Evolutionary conservation across 1,284 basidiomycete genomes (phyloP), one percentile per base, ranked within the genome.

Genomic region (Mycocalia duriaeana): DNA sequence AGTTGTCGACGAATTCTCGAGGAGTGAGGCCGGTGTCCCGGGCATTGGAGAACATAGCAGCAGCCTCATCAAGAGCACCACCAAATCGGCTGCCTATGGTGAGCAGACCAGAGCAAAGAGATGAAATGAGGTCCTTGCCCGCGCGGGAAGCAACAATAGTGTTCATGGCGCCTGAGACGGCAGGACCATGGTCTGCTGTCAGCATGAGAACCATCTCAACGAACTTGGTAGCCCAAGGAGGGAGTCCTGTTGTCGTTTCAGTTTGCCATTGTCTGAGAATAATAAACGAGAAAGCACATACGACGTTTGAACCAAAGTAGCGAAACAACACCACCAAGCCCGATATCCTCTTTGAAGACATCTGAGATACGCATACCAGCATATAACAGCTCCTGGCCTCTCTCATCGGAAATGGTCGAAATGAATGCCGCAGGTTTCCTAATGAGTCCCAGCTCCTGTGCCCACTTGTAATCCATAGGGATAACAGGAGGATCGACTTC

Each of bases 391-490:
- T 99, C 96, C 68, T 97, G 94, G 3, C 95, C 95, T 65, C 95
- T 91, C 79, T 99, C 96, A 73, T 99, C 96, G 50, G 94, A 97
- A 71, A 99, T 99, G 57, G 96, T 98, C 45, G 94, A 97, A 76
- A 99, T 98, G 80, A 99, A 99, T 11, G 95, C 94, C 38, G 95
- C 94, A 35, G 95, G 95, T 76, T 98, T 98, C 65, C 95, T 89
- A 69, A 99, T 94, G 67, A 98, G 86, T 50, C 95, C 95, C 50
- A 98, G 87, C 75, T 98, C 95, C 60, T 91, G 87, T 38, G 95
- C 95, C 95, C 95, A 98, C 78, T 98, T 96, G 88, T 98, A 99
- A 76, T 99, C 95, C 91, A 98, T 95, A 23, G 95, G 95, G 66
- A 98, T 98, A 55, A 91, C 85, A 19, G 95, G 95, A 25, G 94